phyloP scores from a whole-genome alignment of 495 filamentous ascomycete species.

The Penicillium crystallinum region DNA sequence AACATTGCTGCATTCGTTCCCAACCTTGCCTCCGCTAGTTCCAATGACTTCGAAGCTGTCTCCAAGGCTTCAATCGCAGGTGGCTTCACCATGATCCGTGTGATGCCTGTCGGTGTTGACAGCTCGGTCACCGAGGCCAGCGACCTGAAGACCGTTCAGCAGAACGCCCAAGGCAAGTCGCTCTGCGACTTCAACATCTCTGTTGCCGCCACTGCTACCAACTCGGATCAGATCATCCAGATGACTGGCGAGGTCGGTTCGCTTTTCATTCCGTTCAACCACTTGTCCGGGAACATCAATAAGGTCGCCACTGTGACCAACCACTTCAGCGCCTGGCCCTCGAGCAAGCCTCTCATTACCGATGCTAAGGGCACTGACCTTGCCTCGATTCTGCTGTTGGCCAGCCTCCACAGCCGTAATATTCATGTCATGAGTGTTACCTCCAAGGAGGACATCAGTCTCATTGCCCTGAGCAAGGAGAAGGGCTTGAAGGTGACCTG shows the following conservation, averaged over 20 bases:
- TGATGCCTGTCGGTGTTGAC: constrained; percentile 73
- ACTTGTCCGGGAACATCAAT: constrained; percentile 79
- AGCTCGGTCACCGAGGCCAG: constrained; percentile 67
- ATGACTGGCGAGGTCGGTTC: constrained; percentile 73
- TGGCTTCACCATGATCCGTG: constrained; percentile 79
- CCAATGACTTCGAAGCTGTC: constrained; percentile 63
- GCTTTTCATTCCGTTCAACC: constrained; percentile 84
- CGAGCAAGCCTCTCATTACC: constrained; percentile 77
- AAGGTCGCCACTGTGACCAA: constrained; percentile 77
- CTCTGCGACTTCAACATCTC: constrained; percentile 86
- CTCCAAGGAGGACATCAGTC: constrained; percentile 73
- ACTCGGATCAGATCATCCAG: constrained; percentile 69
- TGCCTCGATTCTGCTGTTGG: constrained; percentile 72
- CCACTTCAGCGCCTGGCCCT: constrained; percentile 78
- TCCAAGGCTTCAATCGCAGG: constrained; percentile 70
- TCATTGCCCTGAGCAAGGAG: constrained; percentile 75
- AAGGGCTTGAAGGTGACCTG: constrained; percentile 82
- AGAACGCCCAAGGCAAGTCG: constrained; percentile 60
- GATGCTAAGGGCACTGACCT: constrained; percentile 81
- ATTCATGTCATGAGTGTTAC: constrained; percentile 81
- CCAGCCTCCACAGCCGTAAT: constrained; percentile 77
- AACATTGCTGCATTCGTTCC: constrained; percentile 80
- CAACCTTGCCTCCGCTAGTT: constrained; percentile 57
- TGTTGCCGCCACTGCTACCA: constrained; percentile 70
- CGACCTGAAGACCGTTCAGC: constrained; percentile 69